Evolutionary conservation across 371 early-diverging fungal genomes (phyloP).

Genomic region (Blakeslea trispora): DNA sequence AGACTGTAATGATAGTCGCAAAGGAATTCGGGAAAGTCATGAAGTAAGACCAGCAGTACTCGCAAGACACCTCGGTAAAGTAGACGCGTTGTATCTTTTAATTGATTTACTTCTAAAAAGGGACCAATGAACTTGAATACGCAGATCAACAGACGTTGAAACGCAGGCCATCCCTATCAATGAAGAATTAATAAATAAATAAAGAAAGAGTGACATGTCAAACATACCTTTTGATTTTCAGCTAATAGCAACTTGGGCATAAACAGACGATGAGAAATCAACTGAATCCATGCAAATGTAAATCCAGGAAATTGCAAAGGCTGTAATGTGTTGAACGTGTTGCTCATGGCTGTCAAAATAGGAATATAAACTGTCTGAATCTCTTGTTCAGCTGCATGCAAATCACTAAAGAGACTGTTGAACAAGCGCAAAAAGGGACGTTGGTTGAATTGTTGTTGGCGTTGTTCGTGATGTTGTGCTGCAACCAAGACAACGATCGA

Average conservation of each 20-base stretch:
- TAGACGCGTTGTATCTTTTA: constrained; percentile 75
- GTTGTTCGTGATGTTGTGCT: constrained; percentile 83
- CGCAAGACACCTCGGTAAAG: constrained; percentile 91
- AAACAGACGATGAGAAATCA: constrained; percentile 90
- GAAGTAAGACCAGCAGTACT: constrained; percentile 90
- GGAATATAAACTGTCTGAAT: constrained; percentile 73
- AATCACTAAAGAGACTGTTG: constrained; percentile 80
- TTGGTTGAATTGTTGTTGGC: constrained; percentile 84
- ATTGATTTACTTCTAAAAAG: constrained; percentile 70
- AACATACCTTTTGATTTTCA: constrained; percentile 65
- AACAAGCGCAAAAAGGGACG: constrained; percentile 91
- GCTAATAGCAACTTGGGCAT: constrained; percentile 85
- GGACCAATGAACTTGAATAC: constrained; percentile 88
- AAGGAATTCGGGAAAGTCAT: constrained; percentile 97
- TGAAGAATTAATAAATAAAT: constrained; percentile 5
- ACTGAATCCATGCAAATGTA: constrained; percentile 94
- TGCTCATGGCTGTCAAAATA: constrained; percentile 72
- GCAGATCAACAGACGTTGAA: constrained; percentile 78
- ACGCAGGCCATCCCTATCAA: constrained; percentile 82
- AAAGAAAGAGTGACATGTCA: background rate
- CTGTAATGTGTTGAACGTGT: constrained; percentile 82
- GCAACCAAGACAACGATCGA: constrained; percentile 83
- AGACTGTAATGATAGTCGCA: constrained; percentile 92
- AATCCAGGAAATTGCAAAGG: constrained; percentile 94
- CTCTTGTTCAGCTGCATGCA: constrained; percentile 71